Evolutionary conservation across 768 basidiomycete species (phyloP), one percentile per base, ranked within the genome.

Genomic region (Tulasnella sp.): DNA sequence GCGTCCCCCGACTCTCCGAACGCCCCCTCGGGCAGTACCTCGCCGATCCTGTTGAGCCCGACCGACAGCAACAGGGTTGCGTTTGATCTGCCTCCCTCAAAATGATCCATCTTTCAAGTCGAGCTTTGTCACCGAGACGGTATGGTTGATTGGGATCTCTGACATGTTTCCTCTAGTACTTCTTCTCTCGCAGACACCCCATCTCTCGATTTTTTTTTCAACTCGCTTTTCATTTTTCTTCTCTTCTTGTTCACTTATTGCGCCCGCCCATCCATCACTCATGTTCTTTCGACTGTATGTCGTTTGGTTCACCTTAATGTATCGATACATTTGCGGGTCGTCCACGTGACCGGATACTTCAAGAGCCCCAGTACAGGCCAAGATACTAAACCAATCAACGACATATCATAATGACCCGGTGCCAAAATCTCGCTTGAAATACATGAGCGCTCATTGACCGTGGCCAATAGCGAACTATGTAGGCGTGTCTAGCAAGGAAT

Each of bases 261-360:
- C 62, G 62, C 62, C 62, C 62, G 62, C 62, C 16, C 62, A 68
- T 68, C n/a, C 62, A 68, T 68, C 62, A 68, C 62, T 36, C 62
- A 68, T 68, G 62, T 58, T 31, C 56, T 58, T 31, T 58, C 56
- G 56, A n/a, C 62, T 68, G 62, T 68, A 68, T 12, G 62, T 68
- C 62, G 62, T 68, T 68, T 68, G 62, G 31, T 68, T 68, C 62
- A 68, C 62, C 34, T n/a, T 44, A 27, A 68, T 68, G 62, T 68
- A 34, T 68, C 62, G 62, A 68, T 68, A 68, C 27, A 36, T 34
- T 68, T 34, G 62, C 62, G 27, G 62, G 62, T 34, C 62, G 62
- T 68, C 36, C 27, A 31, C 31, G 34, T 34, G 7, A 68, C 14
- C n/a, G 24, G 44, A 44, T 44, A 16, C 44, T 2, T 44, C 19